A percentile compares a stretch with the other conserved stretches of the same genome.
These are phyloP conservation scores for Globisporangium viniferum DNA, from an alignment of 352 stramenopile species.

Conservation along the genomic window DNA sequence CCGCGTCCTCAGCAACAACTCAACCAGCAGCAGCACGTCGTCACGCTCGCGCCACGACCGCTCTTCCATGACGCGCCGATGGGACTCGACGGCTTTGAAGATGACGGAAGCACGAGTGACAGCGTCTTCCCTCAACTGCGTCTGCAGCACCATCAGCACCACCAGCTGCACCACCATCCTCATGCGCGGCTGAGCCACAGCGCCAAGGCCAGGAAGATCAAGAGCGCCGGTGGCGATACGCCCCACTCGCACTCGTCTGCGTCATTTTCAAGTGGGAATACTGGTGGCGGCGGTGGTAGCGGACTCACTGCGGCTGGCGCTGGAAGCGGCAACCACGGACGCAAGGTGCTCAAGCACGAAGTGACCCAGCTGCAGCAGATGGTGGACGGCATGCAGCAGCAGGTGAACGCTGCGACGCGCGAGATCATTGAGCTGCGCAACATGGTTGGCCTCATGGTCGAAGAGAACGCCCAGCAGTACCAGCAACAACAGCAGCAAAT, in stretches of 20 bases:
- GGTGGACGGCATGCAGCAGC: conserved; percentile 24
- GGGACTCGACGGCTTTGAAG: not conserved
- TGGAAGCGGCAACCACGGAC: not conserved
- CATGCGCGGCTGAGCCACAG: not conserved
- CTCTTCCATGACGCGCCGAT: not conserved
- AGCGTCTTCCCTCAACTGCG: not conserved
- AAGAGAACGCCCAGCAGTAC: not conserved
- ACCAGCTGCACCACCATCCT: not conserved
- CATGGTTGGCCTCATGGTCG: conserved; percentile 16
- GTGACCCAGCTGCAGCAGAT: conserved; percentile 20
- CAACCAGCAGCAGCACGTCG: not conserved
- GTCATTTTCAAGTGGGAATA: not conserved
- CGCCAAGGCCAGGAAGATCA: not conserved
- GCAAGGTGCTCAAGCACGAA: conserved; percentile 17
- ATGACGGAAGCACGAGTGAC: not conserved
- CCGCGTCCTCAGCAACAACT: not conserved
- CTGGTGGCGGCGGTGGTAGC: not conserved
- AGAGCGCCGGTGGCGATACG: not conserved
- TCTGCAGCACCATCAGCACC: not conserved
- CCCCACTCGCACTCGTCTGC: not conserved
- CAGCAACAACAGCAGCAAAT: not conserved
- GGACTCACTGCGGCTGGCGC: not conserved
- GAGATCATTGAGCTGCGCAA: conserved; percentile 27
- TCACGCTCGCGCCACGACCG: not conserved
- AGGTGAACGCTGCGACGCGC: conserved; percentile 23